Conservation (phyloP, 805 yeast genomes). For the Cyberlindnera nakhonratchasimensis region DNA sequence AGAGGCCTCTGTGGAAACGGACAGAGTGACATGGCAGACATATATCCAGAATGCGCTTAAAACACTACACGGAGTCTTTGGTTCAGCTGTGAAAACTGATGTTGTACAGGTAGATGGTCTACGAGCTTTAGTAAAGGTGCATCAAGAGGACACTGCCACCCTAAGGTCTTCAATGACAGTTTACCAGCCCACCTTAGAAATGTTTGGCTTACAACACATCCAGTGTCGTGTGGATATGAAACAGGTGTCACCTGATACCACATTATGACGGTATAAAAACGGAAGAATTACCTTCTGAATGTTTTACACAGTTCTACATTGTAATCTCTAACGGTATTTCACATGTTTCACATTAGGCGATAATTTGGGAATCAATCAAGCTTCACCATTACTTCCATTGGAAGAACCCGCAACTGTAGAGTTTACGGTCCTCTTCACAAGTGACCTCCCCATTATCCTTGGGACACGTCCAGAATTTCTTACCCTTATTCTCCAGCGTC, state of each 20-base stretch:
- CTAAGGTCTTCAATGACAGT: constrained; percentile 32
- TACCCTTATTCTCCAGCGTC: constrained; percentile 42
- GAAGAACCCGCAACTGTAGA: constrained; percentile 49
- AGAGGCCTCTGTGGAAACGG: constrained; percentile 5
- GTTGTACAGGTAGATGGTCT: constrained; percentile 28
- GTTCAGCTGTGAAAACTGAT: constrained; percentile 35
- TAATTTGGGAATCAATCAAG: too few species aligned
- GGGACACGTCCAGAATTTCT: constrained; percentile 53
- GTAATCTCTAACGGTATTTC: too few species aligned
- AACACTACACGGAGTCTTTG: constrained; percentile 39
- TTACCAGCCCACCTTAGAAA: constrained; percentile 29
- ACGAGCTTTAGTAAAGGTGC: constrained; percentile 28
- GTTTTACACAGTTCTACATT: too few species aligned
- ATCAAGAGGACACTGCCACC: constrained; percentile 26
- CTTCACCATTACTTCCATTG: constrained; percentile 41
- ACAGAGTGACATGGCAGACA: constrained; percentile 36
- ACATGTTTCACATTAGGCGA: too few species aligned
- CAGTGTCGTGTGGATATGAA: constrained; percentile 21
- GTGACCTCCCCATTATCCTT: constrained; percentile 32
- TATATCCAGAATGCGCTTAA: constrained; percentile 33
- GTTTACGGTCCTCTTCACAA: constrained; percentile 21
- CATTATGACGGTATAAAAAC: neutral
- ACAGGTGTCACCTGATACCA: constrained; percentile 1
- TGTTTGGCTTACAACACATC: constrained; percentile 27
- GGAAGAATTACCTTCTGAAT: neutral